Evolutionary conservation across 345 rosid species (phyloP), one percentile per base, ranked within the genome.

Genomic region (Raphanus sativus): DNA sequence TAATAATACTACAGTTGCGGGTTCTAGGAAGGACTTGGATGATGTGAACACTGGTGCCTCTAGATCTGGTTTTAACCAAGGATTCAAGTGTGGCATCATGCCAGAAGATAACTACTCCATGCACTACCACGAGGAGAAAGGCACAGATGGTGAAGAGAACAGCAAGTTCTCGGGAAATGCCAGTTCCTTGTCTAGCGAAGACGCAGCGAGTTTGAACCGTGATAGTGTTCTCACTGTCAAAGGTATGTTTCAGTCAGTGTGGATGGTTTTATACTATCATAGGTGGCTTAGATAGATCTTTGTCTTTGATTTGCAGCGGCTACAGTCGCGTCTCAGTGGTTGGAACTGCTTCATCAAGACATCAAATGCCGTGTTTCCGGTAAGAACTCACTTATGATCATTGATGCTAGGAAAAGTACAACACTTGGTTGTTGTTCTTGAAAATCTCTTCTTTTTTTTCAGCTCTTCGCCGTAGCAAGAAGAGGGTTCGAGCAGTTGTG

Each of bases 381-480:
- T 93, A 82, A 56, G 58, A 30, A 52, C 28, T 38, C 59, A 15
- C 48, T 50, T 38, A 6, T 30, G 52, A 55, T 64, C 64, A 55
- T 3, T 55, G 28, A 64, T 42, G 24, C 56, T 26, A 15, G 25
- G 28, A 60, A 65, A 42, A 67, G 59, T 65, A 58, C 48, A 15
- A 4, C 21, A 15, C 32, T 7, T 59, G 32, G 10, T 13, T 65
- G 10, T 13, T 65, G 74, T 11, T 73, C 66, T 40, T 76, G 42
- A 70, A 58, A 30, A 56, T 68, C 63, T 29, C 0, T 3, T 33
- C 8, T 4, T 24, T 13, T 28, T 82, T 82, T 84, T 80, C 88
- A 93, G 98, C 98, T 74, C 81, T 92, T 83, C 81, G 87, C 42
- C 91, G 98, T 4, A 95, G 99, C 85, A 93, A 84, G 87, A 92